Evolutionary conservation across 495 filamentous ascomycete species (phyloP).

Genomic region (Elaphomyces granulatus): DNA sequence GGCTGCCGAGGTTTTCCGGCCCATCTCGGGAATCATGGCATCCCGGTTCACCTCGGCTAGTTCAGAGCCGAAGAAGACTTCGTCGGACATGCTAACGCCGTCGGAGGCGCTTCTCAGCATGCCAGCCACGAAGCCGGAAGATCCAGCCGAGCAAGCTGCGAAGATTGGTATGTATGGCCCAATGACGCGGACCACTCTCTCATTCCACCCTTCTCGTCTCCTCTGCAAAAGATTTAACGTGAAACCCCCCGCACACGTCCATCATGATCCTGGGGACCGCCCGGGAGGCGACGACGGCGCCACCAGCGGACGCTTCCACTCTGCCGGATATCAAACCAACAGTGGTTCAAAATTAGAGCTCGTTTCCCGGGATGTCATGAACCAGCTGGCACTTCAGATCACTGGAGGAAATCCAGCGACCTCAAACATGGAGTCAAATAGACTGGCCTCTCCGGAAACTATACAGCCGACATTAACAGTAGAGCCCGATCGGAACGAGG

Average conservation of each 20-base stretch:
- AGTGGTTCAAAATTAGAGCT: conserved; percentile 18
- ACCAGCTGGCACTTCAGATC: conserved; percentile 23
- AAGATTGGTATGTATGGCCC: conserved; percentile 83
- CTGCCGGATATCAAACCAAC: conserved; percentile 22
- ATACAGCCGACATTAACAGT: conserved; percentile 28
- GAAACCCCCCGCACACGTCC: conserved; percentile 56
- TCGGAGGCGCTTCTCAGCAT: conserved; percentile 35
- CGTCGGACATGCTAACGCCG: conserved; percentile 18
- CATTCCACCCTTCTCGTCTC: conserved; percentile 69
- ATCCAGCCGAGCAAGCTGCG: conserved; percentile 81
- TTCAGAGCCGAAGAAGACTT: conserved; percentile 25
- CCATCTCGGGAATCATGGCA: conserved; percentile 82
- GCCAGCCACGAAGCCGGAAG: conserved; percentile 48
- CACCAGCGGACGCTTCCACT: conserved; percentile 20
- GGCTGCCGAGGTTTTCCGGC: conserved; percentile 85
- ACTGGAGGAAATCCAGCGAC: conserved; percentile 5
- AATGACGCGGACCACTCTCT: conserved; percentile 57
- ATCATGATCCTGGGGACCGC: conserved; percentile 37
- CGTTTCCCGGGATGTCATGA: conserved; percentile 29
- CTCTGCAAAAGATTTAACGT: conserved; percentile 91
- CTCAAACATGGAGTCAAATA: conserved; percentile 3
- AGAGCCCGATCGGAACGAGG: conserved; percentile 72
- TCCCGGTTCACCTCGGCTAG: conserved; percentile 75
- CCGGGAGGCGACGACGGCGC: conserved; percentile 11
- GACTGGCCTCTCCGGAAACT: background rate